phyloP scores from a whole-genome alignment of 2,329 filamentous ascomycete genomes.

The Verticillium albo-atrum region DNA sequence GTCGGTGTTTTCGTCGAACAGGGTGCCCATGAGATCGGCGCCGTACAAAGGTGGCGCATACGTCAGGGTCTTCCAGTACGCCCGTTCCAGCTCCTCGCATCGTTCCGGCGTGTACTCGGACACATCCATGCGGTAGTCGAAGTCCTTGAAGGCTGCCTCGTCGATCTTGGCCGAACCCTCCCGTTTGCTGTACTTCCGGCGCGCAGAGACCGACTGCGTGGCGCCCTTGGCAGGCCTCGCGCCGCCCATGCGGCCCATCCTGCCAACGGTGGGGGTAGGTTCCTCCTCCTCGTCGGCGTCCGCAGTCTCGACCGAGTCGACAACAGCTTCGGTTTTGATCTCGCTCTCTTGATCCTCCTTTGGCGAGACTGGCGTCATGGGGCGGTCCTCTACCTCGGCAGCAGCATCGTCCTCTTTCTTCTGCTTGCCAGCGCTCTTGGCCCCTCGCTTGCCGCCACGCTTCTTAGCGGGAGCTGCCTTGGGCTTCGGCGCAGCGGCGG shows the following conservation, averaged over 20 bases:
- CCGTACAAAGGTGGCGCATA: conserved; percentile 95
- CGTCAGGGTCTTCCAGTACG: conserved; percentile 96
- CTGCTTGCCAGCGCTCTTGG: conserved; percentile 31
- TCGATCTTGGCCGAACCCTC: conserved; percentile 78
- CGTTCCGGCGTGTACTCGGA: conserved; percentile 87
- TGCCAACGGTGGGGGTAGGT: conserved; percentile 22
- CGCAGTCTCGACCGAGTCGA: conserved; percentile 21
- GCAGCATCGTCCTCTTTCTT: conserved; percentile 31
- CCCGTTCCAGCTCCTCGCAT: conserved; percentile 89
- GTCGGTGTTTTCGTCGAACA: conserved; percentile 82
- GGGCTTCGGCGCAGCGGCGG: conserved; percentile 10
- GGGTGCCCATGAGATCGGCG: conserved; percentile 90
- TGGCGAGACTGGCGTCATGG: conserved; percentile 56
- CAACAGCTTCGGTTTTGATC: conserved; percentile 10
- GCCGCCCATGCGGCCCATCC: conserved; percentile 43
- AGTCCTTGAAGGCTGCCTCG: conserved; percentile 84
- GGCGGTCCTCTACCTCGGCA: conserved; percentile 41
- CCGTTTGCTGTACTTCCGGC: conserved; percentile 78
- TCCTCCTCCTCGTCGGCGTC: conserved; percentile 28
- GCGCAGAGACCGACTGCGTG: conserved; percentile 75
- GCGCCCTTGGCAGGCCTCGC: conserved; percentile 49
- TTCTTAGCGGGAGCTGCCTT: conserved; percentile 31
- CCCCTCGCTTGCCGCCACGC: conserved; percentile 28
- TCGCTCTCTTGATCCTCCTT: conserved; percentile 1
- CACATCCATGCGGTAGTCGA: conserved; percentile 83